Evolutionary conservation across 176 grass and related monocot species (phyloP).

Genomic region (Guadua angustifolia): DNA sequence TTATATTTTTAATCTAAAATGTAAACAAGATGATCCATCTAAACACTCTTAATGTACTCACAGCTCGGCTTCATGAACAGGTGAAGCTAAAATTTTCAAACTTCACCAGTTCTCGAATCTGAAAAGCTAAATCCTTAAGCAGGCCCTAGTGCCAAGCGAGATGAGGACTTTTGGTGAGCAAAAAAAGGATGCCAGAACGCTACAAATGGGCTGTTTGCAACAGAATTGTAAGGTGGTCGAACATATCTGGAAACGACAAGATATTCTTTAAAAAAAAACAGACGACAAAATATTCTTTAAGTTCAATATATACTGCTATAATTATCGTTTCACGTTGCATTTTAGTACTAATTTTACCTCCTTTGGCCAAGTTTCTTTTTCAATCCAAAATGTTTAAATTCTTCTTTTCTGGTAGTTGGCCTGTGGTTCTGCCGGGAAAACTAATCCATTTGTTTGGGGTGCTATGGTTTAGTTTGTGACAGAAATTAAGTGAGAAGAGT

Average conservation of each 20-base stretch:
- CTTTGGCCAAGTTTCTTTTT: background rate
- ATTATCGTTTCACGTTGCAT: background rate
- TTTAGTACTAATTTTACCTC: background rate
- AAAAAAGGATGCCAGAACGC: background rate
- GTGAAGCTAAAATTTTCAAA: too few relatives aligned
- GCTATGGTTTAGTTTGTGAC: background rate
- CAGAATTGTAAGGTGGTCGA: background rate
- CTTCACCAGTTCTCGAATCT: too few relatives aligned
- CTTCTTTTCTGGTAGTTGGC: background rate
- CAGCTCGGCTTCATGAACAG: too few relatives aligned
- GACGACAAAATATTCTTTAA: background rate
- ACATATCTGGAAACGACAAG: background rate
- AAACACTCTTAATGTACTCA: too few relatives aligned
- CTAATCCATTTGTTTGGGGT: background rate
- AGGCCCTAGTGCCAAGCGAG: background rate
- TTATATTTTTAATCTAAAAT: too few relatives aligned
- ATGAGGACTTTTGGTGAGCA: background rate
- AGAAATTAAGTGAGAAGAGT: background rate
- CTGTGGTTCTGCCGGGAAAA: constrained; percentile 6
- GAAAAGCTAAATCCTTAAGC: too few relatives aligned
- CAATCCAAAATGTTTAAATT: background rate
- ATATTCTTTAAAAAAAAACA: background rate
- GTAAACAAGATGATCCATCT: too few relatives aligned
- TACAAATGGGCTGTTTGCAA: background rate
- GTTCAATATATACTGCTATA: background rate